Percentiles rank a stretch among this genome's conserved stretches.
phyloP scores from a whole-genome alignment of 768 basidiomycete genomes.

The Agaricus blazei region DNA sequence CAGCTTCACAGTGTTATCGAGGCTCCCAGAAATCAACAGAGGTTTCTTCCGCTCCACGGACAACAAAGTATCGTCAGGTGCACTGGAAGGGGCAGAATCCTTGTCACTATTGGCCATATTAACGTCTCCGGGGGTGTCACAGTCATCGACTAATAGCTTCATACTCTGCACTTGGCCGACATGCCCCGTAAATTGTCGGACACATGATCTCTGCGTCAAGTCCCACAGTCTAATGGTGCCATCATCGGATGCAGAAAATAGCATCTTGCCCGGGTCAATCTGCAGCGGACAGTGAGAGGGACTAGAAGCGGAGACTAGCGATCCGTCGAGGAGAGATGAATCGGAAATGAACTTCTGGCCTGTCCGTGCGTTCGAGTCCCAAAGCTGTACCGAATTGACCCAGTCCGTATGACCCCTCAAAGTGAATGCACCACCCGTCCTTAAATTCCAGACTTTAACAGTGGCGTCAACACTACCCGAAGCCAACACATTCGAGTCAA shows the following conservation, averaged over 20 bases:
- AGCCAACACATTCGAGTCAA: slow-evolving; percentile 87
- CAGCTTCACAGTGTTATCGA: slow-evolving; percentile 93
- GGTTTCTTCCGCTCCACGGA: slow-evolving; percentile 46
- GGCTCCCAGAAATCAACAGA: slow-evolving; percentile 80
- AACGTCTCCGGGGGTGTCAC: slow-evolving; percentile 23
- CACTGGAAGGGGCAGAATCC: slow-evolving; percentile 12
- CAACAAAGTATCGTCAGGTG: background rate
- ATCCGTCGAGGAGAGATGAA: slow-evolving; percentile 31
- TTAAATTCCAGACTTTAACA: slow-evolving; percentile 92
- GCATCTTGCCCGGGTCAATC: slow-evolving; percentile 85
- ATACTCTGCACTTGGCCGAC: slow-evolving; percentile 94
- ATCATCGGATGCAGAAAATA: slow-evolving; percentile 97
- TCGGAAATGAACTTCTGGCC: slow-evolving; percentile 23
- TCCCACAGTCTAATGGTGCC: slow-evolving; percentile 95
- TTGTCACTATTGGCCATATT: slow-evolving; percentile 15
- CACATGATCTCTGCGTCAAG: slow-evolving; percentile 70
- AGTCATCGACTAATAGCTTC: slow-evolving; percentile 66
- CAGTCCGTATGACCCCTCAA: slow-evolving; percentile 91
- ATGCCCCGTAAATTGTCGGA: slow-evolving; percentile 83
- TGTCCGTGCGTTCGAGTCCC: slow-evolving; percentile 57
- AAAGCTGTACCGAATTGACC: slow-evolving; percentile 93
- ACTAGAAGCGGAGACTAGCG: slow-evolving; percentile 21
- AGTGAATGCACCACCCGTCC: slow-evolving; percentile 87
- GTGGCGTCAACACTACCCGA: slow-evolving; percentile 94
- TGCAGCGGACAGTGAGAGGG: slow-evolving; percentile 29